A percentile compares a stretch with the other conserved stretches of the same genome.
Conservation (phyloP, 75 land plant species). For the Pinus tabuliformis region DNA sequence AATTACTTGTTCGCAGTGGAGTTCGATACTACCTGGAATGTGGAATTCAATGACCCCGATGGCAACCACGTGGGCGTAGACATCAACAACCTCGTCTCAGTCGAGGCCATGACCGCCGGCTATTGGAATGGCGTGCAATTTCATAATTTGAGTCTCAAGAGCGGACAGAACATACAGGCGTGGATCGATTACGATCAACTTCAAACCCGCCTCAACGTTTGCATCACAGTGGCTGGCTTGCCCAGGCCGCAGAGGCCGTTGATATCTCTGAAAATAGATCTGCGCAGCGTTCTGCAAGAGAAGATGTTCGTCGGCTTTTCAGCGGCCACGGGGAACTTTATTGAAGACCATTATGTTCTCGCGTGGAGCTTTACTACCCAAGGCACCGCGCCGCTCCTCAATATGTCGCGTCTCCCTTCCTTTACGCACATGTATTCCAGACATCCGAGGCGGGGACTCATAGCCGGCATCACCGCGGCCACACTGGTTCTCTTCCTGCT, state of each 20-base stretch:
- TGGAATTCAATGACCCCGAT: constrained; percentile 10
- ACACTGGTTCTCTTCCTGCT: not conserved
- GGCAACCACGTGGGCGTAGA: constrained; percentile 36
- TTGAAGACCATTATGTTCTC: constrained; percentile 19
- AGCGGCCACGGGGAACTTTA: constrained; percentile 19
- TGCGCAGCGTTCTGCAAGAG: constrained; percentile 10
- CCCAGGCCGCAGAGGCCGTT: constrained; percentile 16
- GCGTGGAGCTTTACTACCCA: constrained; percentile 41
- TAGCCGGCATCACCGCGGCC: too few relatives aligned
- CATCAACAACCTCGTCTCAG: constrained; percentile 29
- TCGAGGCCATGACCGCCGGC: not conserved
- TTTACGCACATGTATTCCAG: not conserved
- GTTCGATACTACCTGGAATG: constrained; percentile 25
- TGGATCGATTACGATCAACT: constrained; percentile 30
- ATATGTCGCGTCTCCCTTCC: constrained; percentile 11
- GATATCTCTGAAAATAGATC: constrained; percentile 2
- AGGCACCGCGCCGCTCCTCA: constrained; percentile 19
- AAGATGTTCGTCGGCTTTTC: constrained; percentile 37
- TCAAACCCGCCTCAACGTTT: constrained; percentile 7
- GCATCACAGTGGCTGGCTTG: constrained; percentile 13
- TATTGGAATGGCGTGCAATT: constrained; percentile 5
- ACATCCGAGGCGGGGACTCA: not conserved
- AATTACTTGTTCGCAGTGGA: constrained; percentile 38
- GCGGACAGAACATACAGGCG: constrained; percentile 20
- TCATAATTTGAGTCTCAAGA: not conserved